These are phyloP conservation scores for Telopea speciosissima DNA, from an alignment of 177 flowering plant genomes.

Conservation along the genomic window DNA sequence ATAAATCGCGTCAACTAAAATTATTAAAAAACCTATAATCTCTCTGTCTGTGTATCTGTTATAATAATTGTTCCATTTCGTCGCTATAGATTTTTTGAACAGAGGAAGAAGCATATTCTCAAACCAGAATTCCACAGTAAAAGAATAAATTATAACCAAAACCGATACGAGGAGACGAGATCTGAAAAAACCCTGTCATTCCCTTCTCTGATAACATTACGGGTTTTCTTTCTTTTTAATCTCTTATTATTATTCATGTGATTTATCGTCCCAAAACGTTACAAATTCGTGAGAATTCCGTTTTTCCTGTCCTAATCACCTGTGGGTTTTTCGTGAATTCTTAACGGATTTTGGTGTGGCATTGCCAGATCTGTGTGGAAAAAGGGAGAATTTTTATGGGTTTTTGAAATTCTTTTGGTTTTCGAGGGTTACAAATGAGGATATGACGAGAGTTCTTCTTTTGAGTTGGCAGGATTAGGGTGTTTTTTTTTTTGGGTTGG, in stretches of 20 bases:
- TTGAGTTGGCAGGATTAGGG: neutral
- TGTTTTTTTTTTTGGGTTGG: neutral
- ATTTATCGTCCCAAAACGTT: neutral
- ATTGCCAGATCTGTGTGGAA: slow-evolving; percentile 10
- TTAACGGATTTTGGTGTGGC: neutral
- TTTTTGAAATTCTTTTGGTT: neutral
- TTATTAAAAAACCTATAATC: neutral
- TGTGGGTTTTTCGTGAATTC: neutral
- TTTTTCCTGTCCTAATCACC: neutral
- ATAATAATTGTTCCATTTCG: neutral
- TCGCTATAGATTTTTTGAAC: too few species aligned
- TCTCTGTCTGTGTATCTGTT: neutral
- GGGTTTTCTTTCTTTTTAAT: too few species aligned
- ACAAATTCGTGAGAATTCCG: neutral
- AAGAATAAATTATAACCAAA: neutral
- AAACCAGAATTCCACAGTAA: neutral
- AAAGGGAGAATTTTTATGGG: neutral
- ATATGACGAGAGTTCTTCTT: neutral
- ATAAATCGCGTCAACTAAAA: neutral
- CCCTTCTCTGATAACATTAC: too few species aligned
- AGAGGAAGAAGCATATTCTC: neutral
- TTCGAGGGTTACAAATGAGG: slow-evolving; percentile 8
- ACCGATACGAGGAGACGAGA: neutral
- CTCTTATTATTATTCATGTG: neutral
- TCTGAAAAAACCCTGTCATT: neutral